Conservation (phyloP, 352 stramenopile species). For the Phytophthora quininea region DNA sequence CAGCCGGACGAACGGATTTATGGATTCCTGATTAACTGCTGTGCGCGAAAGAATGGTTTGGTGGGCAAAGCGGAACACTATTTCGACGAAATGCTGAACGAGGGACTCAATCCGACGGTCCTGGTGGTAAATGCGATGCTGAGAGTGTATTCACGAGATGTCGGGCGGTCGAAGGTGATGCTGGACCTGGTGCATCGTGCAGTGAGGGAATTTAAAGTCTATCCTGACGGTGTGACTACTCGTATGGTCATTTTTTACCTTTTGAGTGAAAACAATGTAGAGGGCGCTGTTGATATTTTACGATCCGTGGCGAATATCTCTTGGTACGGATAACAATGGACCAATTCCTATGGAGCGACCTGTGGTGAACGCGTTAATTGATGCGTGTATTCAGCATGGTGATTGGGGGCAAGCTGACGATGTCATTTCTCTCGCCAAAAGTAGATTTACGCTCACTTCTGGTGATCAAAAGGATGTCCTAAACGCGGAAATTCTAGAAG, state of each 20-base stretch:
- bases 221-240: slow-evolving; percentile 49
- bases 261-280: slow-evolving; percentile 37
- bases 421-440: slow-evolving; percentile 12
- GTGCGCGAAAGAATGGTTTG: slow-evolving; percentile 42
- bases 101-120: slow-evolving; percentile 44
- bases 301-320: slow-evolving; percentile 16
- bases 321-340: slow-evolving; percentile 4
- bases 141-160: slow-evolving; percentile 52
- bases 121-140: slow-evolving; percentile 68
- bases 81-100: slow-evolving; percentile 51
- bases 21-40: slow-evolving; percentile 73
- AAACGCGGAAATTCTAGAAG: slow-evolving; percentile 13
- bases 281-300: slow-evolving; percentile 38
- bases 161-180: slow-evolving; percentile 36
- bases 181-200: slow-evolving; percentile 41
- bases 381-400: slow-evolving; percentile 48
- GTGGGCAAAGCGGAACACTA: slow-evolving; percentile 43
- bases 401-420: slow-evolving; percentile 49
- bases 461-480: slow-evolving; percentile 5
- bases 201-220: slow-evolving; percentile 41
- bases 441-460: slow-evolving; percentile 3
- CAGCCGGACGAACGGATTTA: slow-evolving; percentile 52
- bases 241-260: slow-evolving; percentile 52
- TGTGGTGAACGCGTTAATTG: slow-evolving; percentile 50
- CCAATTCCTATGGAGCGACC: slow-evolving; percentile 23